phyloP scores from a whole-genome alignment of 2,329 filamentous ascomycete species.

The Cercospora brassicicola region DNA sequence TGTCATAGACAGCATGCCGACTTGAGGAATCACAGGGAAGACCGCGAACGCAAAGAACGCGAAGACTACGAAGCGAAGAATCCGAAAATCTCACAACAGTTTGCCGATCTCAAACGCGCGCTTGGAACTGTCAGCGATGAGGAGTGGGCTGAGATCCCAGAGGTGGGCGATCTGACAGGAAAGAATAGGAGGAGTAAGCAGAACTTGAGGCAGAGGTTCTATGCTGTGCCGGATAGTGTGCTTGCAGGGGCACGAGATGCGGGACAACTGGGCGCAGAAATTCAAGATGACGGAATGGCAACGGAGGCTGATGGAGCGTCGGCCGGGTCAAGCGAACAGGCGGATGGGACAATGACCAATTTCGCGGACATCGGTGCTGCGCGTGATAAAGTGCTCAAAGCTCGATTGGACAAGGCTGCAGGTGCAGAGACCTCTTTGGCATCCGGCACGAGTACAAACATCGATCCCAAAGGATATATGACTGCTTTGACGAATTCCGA shows the following conservation, averaged over 20 bases:
- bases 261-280: conserved; percentile 79
- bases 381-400: conserved; percentile 90
- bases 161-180: conserved; percentile 93
- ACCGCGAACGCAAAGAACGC: conserved; percentile 83
- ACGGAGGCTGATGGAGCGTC: conserved; percentile 43
- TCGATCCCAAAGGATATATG: conserved; percentile 93
- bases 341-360: conserved; percentile 91
- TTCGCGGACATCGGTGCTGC: conserved; percentile 97
- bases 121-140: conserved; percentile 87
- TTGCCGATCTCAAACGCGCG: conserved; percentile 90
- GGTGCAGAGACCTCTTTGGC: conserved; percentile 61
- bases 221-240: conserved; percentile 95
- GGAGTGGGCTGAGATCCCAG: conserved; percentile 92
- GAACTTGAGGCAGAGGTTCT: conserved; percentile 78
- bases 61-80: conserved; percentile 97
- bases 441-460: conserved; percentile 78
- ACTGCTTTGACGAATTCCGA: conserved; percentile 85
- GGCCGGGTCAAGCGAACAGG: conserved; percentile 48
- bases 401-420: conserved; percentile 87
- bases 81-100: conserved; percentile 96
- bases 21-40: conserved; percentile 75
- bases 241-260: conserved; percentile 80
- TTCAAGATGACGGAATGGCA: conserved; percentile 70
- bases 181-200: conserved; percentile 86
- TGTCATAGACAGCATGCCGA: conserved; percentile 75